Evolutionary conservation across 2,329 filamentous ascomycete genomes (phyloP).

Genomic region (Tolypocladium endophyticum): DNA sequence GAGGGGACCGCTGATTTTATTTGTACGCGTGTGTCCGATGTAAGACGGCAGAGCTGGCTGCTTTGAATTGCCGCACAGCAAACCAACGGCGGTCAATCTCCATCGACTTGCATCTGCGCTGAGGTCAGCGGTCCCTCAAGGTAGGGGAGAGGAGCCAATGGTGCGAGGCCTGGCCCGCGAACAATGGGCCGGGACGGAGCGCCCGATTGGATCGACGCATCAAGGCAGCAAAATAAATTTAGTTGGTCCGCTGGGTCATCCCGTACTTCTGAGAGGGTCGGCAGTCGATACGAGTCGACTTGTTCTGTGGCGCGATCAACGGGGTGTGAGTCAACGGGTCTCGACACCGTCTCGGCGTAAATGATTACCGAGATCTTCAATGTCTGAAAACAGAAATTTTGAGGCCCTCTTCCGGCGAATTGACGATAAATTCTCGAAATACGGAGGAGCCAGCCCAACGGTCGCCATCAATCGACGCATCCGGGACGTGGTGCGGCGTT

Average conservation of each 20-base stretch:
- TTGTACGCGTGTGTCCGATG: not conserved
- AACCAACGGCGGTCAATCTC: not conserved
- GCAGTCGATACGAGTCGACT: too few relatives aligned
- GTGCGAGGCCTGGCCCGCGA: not conserved
- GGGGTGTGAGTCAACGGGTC: not conserved
- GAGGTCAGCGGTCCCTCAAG: conserved; percentile 1
- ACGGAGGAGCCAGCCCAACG: not conserved
- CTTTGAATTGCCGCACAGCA: not conserved
- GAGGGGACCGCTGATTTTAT: not conserved
- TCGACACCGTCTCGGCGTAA: not conserved
- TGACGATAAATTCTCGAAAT: not conserved
- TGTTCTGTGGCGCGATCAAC: not conserved
- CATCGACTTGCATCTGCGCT: not conserved
- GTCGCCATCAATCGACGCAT: not conserved
- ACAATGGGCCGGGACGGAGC: not conserved
- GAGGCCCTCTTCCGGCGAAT: not conserved
- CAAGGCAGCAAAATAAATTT: not conserved
- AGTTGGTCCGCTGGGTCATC: not conserved
- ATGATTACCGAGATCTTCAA: not conserved
- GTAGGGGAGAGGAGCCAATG: not conserved
- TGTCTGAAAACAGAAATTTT: not conserved
- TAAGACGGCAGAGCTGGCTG: not conserved
- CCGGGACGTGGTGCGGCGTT: not conserved
- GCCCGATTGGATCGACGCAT: conserved; percentile 2
- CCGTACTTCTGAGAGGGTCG: too few relatives aligned